phyloP scores from a whole-genome alignment of 202 grass and related monocot genomes.

The Zizania palustris region DNA sequence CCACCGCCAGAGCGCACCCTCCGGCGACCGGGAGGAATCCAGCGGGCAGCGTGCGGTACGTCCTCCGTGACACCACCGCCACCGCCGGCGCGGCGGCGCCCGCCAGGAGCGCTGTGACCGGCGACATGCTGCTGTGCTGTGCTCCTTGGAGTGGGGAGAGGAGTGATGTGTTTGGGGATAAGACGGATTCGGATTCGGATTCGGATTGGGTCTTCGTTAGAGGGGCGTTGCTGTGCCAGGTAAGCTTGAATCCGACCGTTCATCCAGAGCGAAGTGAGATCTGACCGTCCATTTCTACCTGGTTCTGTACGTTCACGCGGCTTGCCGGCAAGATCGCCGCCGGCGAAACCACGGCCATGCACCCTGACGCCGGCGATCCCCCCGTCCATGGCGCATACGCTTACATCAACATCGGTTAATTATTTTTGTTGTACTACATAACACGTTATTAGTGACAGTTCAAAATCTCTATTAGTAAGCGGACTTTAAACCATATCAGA shows the following conservation, averaged over 20 bases:
- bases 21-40: not conserved
- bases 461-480: too few species aligned
- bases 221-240: not conserved
- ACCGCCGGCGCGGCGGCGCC: conserved; percentile 40
- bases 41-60: not conserved
- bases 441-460: too few species aligned
- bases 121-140: conserved; percentile 48
- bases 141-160: not conserved
- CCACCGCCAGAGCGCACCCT: conserved; percentile 50
- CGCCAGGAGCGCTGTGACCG: conserved; percentile 53
- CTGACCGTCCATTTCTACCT: not conserved
- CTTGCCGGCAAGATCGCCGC: too few species aligned
- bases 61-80: not conserved
- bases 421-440: too few species aligned
- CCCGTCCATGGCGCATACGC: too few species aligned
- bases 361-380: too few species aligned
- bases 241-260: conserved; percentile 18
- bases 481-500: too few species aligned
- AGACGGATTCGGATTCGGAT: not conserved
- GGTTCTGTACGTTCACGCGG: too few species aligned
- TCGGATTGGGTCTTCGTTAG: conserved; percentile 41
- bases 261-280: not conserved
- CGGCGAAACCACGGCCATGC: too few species aligned
- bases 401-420: too few species aligned
- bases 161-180: too few species aligned